Evolutionary conservation across 805 yeast species (phyloP).

Genomic region (Torulaspora delbrueckii): DNA sequence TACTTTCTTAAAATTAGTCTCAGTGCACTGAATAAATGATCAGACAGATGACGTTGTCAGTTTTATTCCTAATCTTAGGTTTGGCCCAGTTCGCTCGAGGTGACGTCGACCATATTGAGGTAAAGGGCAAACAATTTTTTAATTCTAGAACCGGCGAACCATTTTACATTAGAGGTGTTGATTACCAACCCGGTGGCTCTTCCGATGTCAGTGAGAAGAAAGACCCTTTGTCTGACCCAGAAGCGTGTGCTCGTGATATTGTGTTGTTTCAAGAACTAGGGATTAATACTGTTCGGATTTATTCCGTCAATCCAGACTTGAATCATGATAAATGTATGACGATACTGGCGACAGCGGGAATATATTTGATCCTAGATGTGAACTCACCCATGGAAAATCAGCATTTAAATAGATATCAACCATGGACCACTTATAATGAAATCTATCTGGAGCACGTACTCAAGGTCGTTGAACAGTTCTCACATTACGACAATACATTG

Average conservation of each 20-base stretch:
- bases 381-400: slow-evolving; percentile 78
- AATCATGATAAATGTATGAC: slow-evolving; percentile 91
- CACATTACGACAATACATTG: slow-evolving; percentile 80
- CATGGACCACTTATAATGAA: slow-evolving; percentile 80
- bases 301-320: slow-evolving; percentile 75
- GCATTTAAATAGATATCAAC: slow-evolving; percentile 84
- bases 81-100: slow-evolving; percentile 13
- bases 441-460: slow-evolving; percentile 71
- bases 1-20: no score
- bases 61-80: not conserved
- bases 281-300: slow-evolving; percentile 81
- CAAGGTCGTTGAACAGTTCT: slow-evolving; percentile 72
- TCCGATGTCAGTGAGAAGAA: slow-evolving; percentile 52
- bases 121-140: slow-evolving; percentile 66
- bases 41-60: not conserved
- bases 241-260: slow-evolving; percentile 76
- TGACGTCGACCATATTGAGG: slow-evolving; percentile 59
- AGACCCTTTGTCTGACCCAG: slow-evolving; percentile 76
- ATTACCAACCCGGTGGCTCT: slow-evolving; percentile 95
- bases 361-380: slow-evolving; percentile 85
- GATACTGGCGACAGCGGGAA: slow-evolving; percentile 83
- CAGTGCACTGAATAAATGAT: no score
- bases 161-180: slow-evolving; percentile 81
- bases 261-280: slow-evolving; percentile 76
- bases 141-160: slow-evolving; percentile 72